Evolutionary conservation across 139 green algal species (phyloP), one percentile per base, ranked within the genome.

Genomic region (Coelastrella sp.): DNA sequence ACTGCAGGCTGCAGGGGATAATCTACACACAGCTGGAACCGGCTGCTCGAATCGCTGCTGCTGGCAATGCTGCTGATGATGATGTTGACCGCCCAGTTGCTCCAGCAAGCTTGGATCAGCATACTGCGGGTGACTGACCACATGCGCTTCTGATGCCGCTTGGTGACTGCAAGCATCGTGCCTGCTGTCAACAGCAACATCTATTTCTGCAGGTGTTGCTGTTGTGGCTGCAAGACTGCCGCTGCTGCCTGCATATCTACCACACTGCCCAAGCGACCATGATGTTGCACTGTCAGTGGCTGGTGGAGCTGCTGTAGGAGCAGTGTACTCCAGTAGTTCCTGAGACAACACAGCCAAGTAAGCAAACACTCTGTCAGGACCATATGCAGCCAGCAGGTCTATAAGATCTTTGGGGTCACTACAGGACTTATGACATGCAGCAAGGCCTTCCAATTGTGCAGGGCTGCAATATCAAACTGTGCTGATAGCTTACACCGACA

Each of bases 281-380:
- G 19, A 64, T 64, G 53, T 2, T 27, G 11, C 1, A 21, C 53
- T 21, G 6, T 64, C 53, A 64, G 19, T 64, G 6, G 53, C 53
- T 64, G 53, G 30, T 64, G 53, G 45, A 68, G 73, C 73, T 67
- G 73, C 73, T 32, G 73, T 50, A 35, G 73, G 45, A 35, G 73
- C 73, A 25, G 73, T 81, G 73, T 68, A 81, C 15, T 81, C 73
- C 5, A 81, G 73, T 17, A 81, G 73, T 50, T 81, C 73, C 50
- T 67, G 71, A 75, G 66, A 17, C 45, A 57, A 57, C 45, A 13
- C 15, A 13, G 11, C 11, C 11, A 23, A 57, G 45, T 57, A 13
- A 57, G 45, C 15, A 13, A 57, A 57, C 45, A 13, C 11, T 57
- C 1, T 9, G 15, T 9, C 45, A n/a, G 45, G 11, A 57, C 11